Base-by-base conservation (phyloP, 2,329 filamentous ascomycete species). In the Atkinsonella hypoxylon region DNA sequence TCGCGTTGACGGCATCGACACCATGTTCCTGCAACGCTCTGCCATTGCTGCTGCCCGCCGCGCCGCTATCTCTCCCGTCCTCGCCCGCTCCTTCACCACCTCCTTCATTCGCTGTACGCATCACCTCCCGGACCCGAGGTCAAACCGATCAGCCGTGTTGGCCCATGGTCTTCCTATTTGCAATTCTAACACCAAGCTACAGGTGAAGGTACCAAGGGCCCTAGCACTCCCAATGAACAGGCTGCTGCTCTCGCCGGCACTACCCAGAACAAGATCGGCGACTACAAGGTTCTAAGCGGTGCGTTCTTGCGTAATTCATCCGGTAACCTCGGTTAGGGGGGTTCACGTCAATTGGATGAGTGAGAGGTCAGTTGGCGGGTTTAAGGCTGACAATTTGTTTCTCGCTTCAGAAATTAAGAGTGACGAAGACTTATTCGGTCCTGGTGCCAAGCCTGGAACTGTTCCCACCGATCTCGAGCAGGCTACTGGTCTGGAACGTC, bases 391-490 rank as follows among this genome's bases (percentile, higher is more conserved):
- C 54, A 50, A 54, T 40, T 40, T 36, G 53, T 38, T 51, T 20
- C 43, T 42, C 47, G 15, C 15, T 54, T 59, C 69, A 98, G 93
- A 97, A 63, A 80, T 98, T 74, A 85, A 85, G 75, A 72, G 67
- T 58, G 79, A 85, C 59, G 78, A 81, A n/a, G 93, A 98, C 70
- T 87, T 98, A 53, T 60, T 94, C 58, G 80, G 85, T 57, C 87
- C 89, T 34, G 93, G 93, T 76, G 89, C 86, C 62, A 70, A 79
- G 62, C 74, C 82, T 57, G 91, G 93, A 67, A 87, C 85, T 68
- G 77, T 98, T 59, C 89, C 93, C 59, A 94, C 88, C 73, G 93
- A 98, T 72, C 72, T 95, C 67, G 89, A 97, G 71, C 93, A 98
- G 72, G 75, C 93, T 54, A 97, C 93, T 62, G 93, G 93, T 87